These are phyloP conservation scores for Claviceps spartinae DNA, from an alignment of 2,329 filamentous ascomycete genomes.

Conservation along the genomic window DNA sequence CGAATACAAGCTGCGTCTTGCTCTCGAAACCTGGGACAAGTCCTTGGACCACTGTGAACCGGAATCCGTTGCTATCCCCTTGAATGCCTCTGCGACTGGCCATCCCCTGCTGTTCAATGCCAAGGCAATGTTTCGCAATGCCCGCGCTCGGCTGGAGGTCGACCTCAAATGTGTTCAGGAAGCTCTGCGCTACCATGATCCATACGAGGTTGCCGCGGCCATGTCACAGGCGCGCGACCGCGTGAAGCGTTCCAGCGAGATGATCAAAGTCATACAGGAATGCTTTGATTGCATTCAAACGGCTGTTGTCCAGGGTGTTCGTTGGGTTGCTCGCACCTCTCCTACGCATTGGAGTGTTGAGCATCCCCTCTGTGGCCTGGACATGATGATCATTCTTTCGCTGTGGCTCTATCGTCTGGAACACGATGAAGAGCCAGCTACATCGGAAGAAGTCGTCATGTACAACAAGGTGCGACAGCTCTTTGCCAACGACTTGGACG, in stretches of 20 bases:
- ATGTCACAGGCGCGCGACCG: constrained; percentile 92
- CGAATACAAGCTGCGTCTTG: constrained; percentile 92
- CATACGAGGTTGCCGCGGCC: constrained; percentile 88
- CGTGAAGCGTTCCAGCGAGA: constrained; percentile 88
- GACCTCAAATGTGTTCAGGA: constrained; percentile 94
- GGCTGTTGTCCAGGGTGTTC: constrained; percentile 82
- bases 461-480: constrained; percentile 84
- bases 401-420: constrained; percentile 98
- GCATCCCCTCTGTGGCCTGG: constrained; percentile 89
- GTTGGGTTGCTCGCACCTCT: constrained; percentile 95
- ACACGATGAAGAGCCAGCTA: constrained; percentile 89
- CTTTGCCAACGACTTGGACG: constrained; percentile 81
- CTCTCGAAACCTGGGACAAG: constrained; percentile 97
- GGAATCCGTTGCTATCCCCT: constrained; percentile 73
- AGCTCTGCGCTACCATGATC: constrained; percentile 90
- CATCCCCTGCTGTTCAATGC: constrained; percentile 97
- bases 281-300: constrained; percentile 98
- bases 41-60: constrained; percentile 88
- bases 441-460: constrained; percentile 73
- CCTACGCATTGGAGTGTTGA: constrained; percentile 99
- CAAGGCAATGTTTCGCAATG: constrained; percentile 92
- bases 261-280: constrained; percentile 97
- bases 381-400: constrained; percentile 94
- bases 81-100: constrained; percentile 89
- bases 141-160: constrained; percentile 80